Evolutionary conservation across 371 early-diverging fungal species (phyloP).

Genomic region (Funneliformis caledonium): DNA sequence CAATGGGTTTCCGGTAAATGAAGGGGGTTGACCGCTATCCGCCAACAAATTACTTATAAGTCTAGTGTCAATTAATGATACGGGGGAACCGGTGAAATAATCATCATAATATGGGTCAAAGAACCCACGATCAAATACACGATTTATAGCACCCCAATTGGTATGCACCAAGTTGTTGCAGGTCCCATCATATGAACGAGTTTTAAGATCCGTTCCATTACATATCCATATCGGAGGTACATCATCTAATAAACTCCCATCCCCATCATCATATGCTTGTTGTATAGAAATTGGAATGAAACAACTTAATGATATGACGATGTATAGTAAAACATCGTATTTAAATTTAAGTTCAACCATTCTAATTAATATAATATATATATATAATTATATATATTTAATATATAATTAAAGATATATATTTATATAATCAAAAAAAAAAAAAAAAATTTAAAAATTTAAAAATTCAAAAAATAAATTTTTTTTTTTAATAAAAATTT

Average conservation of each 20-base stretch:
- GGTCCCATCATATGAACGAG: not conserved
- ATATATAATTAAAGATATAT: too few species aligned
- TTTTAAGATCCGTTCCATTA: not conserved
- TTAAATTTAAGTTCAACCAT: not conserved
- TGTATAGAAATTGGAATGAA: not conserved
- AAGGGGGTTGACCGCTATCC: not conserved
- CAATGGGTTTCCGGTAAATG: conserved; percentile 9
- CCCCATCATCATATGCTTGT: not conserved
- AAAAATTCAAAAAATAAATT: too few species aligned
- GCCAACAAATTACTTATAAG: not conserved
- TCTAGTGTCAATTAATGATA: not conserved
- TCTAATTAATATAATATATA: too few species aligned
- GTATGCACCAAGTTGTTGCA: conserved; percentile 7
- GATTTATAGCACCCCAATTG: not conserved
- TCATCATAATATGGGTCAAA: not conserved
- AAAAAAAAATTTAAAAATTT: too few species aligned
- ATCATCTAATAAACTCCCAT: not conserved
- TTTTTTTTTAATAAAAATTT: too few species aligned
- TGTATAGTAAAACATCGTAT: not conserved
- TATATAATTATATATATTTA: too few species aligned
- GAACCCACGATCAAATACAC: not conserved
- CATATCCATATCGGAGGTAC: not conserved
- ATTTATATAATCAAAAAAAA: too few species aligned
- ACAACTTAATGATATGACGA: not conserved
- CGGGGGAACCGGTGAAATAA: not conserved